These are phyloP conservation scores for Tuber calosporum DNA, from an alignment of 495 filamentous ascomycete genomes.

Conservation along the genomic window DNA sequence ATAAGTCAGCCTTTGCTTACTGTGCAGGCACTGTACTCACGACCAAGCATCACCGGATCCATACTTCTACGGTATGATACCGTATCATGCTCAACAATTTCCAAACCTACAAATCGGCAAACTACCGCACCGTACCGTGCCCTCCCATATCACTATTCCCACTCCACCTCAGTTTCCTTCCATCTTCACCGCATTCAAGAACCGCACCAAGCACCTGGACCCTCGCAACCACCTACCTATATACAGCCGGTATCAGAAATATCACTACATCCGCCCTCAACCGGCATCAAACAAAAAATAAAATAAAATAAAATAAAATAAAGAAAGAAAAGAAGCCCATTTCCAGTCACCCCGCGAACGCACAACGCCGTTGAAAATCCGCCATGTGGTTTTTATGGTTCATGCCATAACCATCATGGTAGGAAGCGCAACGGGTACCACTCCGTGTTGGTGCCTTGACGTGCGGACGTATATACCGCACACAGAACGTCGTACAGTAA, in stretches of 20 bases:
- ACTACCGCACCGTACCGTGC: slow-evolving; percentile 6
- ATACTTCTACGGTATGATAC: not conserved
- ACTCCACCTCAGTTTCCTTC: not conserved
- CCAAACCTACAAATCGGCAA: slow-evolving; percentile 10
- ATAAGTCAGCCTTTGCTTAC: not conserved
- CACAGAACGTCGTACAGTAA: not conserved
- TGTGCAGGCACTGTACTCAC: not conserved
- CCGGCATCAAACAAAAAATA: not conserved
- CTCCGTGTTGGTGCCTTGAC: not conserved
- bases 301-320: not conserved
- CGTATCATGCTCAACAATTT: not conserved
- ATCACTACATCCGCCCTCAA: not conserved
- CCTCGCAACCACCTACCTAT: not conserved
- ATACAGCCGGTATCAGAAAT: not conserved
- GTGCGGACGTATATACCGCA: not conserved
- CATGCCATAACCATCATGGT: not conserved
- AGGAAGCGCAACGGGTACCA: not conserved
- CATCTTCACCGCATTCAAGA: not conserved
- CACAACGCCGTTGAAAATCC: not conserved
- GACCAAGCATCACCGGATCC: slow-evolving; percentile 7
- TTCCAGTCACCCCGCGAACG: not conserved
- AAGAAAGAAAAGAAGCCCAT: not conserved
- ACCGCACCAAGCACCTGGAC: not conserved
- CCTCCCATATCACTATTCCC: slow-evolving; percentile 7
- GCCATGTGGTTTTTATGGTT: not conserved